Evolutionary conservation across 306 rosid genomes (phyloP).

Genomic region (Calophaca sinica): DNA sequence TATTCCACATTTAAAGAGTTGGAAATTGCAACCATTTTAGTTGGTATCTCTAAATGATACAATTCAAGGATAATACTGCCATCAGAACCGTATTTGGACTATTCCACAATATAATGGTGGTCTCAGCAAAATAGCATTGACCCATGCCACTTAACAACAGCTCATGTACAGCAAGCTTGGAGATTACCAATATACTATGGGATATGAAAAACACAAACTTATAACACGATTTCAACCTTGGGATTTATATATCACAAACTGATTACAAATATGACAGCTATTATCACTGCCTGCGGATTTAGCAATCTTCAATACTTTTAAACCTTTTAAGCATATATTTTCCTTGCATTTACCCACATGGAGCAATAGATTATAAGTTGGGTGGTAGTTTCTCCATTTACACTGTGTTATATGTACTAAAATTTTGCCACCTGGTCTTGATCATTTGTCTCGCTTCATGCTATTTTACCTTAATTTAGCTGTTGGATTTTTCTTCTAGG

Average conservation of each 20-base stretch:
- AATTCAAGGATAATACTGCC: no score
- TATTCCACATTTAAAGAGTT: no score
- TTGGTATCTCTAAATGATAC: no score
- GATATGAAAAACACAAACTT: background rate
- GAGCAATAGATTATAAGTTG: constrained; percentile 15
- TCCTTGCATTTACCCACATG: background rate
- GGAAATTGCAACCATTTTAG: no score
- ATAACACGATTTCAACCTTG: background rate
- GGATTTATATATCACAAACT: constrained; percentile 9
- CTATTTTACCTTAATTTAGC: constrained; percentile 30
- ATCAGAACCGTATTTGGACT: no score
- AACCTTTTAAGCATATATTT: background rate
- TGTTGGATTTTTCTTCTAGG: constrained; percentile 53
- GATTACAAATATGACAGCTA: no score
- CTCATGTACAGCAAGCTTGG: background rate
- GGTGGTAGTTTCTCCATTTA: constrained; percentile 34
- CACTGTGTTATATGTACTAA: background rate
- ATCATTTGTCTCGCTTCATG: constrained; percentile 24
- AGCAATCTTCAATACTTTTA: background rate
- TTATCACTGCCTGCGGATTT: background rate
- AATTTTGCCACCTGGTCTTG: constrained; percentile 36
- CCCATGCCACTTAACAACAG: background rate
- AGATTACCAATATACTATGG: constrained; percentile 3
- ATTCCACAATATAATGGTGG: no score
- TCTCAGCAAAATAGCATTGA: no score